Evolutionary conservation across 768 basidiomycete species (phyloP).

Genomic region (Clathrus columnatus): DNA sequence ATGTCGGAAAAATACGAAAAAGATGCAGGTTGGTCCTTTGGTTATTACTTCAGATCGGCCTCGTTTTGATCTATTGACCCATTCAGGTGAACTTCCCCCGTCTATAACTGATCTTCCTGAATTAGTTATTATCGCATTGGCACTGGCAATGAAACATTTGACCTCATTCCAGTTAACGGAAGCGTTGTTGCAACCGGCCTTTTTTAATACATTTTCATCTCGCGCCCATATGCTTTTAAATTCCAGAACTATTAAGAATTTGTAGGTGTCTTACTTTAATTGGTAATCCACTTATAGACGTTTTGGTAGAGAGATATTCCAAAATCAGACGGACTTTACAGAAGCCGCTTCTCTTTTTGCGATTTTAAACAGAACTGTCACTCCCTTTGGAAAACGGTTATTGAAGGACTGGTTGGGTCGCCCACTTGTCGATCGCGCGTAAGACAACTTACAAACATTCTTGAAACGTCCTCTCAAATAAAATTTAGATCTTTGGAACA

Average conservation of each 20-base stretch:
- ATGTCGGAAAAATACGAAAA: slow-evolving; percentile 52
- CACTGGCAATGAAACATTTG: slow-evolving; percentile 63
- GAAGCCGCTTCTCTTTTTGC: slow-evolving; percentile 71
- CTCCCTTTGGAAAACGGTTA: slow-evolving; percentile 79
- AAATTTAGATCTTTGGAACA: slow-evolving; percentile 54
- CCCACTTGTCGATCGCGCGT: slow-evolving; percentile 72
- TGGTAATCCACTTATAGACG: background rate
- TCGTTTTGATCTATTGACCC: background rate
- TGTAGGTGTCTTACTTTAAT: slow-evolving; percentile 30
- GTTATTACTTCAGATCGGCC: no score
- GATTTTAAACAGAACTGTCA: slow-evolving; percentile 80
- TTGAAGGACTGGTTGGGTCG: slow-evolving; percentile 80
- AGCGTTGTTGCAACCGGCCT: slow-evolving; percentile 64
- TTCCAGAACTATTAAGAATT: slow-evolving; percentile 77
- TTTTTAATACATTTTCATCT: slow-evolving; percentile 72
- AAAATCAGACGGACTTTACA: slow-evolving; percentile 76
- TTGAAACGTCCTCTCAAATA: background rate
- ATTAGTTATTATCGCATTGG: slow-evolving; percentile 60
- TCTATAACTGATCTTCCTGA: slow-evolving; percentile 59
- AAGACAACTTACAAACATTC: slow-evolving; percentile 10
- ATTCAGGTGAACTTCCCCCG: slow-evolving; percentile 52
- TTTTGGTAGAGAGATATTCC: slow-evolving; percentile 66
- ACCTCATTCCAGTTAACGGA: slow-evolving; percentile 69
- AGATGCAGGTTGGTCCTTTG: slow-evolving; percentile 27
- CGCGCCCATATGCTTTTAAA: slow-evolving; percentile 80